Evolutionary conservation across 2,329 filamentous ascomycete genomes (phyloP).

Genomic region (Fusarium sp.): DNA sequence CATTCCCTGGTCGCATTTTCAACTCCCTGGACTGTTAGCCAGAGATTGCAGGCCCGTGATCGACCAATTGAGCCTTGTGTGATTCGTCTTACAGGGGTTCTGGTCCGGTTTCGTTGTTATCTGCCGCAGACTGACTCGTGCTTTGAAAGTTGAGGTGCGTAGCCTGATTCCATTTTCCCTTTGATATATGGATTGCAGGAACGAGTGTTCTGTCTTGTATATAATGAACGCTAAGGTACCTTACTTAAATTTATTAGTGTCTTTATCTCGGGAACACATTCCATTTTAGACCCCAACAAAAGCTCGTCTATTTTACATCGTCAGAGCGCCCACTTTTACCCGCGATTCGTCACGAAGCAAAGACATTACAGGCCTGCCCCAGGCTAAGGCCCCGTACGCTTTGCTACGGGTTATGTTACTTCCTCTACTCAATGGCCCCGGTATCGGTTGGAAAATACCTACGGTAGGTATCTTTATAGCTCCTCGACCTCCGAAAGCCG

Average conservation of each 20-base stretch:
- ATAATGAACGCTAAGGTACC: not conserved
- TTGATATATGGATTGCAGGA: not conserved
- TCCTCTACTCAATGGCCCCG: not conserved
- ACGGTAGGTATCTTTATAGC: not conserved
- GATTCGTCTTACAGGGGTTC: not conserved
- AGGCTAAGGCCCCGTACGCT: slow-evolving; percentile 4
- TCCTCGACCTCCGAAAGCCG: slow-evolving; percentile 12
- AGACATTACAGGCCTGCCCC: slow-evolving; percentile 8
- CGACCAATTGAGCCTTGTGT: not conserved
- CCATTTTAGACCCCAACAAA: not conserved
- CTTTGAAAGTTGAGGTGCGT: not conserved
- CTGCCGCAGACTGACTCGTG: not conserved
- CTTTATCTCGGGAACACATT: slow-evolving; percentile 7
- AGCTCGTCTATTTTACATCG: not conserved
- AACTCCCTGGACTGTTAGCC: not conserved
- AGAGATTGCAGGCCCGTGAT: not conserved
- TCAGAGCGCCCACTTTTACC: slow-evolving; percentile 12
- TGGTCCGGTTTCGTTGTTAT: not conserved
- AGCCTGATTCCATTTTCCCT: not conserved
- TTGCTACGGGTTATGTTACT: slow-evolving; percentile 14
- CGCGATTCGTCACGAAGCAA: slow-evolving; percentile 5
- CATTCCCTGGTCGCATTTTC: not conserved
- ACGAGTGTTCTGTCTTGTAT: not conserved
- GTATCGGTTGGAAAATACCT: slow-evolving; percentile 8
- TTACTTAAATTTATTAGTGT: not conserved